phyloP scores from a whole-genome alignment of 2,329 filamentous ascomycete species.

The Trichoderma aggressivum region DNA sequence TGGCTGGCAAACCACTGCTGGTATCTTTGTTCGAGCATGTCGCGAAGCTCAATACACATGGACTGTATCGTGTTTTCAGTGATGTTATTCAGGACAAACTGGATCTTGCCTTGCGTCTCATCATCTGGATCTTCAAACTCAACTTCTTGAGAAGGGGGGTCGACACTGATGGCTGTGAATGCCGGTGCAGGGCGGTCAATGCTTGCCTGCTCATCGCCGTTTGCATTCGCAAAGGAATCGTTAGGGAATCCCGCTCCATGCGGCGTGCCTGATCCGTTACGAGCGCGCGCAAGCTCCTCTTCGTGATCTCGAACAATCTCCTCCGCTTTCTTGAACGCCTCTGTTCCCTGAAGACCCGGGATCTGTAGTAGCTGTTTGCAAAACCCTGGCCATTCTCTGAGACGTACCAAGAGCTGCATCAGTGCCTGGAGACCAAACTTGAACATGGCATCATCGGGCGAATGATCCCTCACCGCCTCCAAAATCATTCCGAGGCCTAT shows the following conservation, averaged over 20 bases:
- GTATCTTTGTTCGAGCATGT: conserved; percentile 73
- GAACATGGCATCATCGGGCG: conserved; percentile 86
- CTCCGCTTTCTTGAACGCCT: conserved; percentile 78
- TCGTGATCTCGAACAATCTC: conserved; percentile 70
- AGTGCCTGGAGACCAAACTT: conserved; percentile 96
- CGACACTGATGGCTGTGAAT: conserved; percentile 76
- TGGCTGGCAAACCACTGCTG: conserved; percentile 97
- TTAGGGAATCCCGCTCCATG: conserved; percentile 37
- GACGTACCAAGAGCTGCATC: conserved; percentile 77
- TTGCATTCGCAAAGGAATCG: conserved; percentile 66
- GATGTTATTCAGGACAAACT: conserved; percentile 95
- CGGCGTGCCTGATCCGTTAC: conserved; percentile 47
- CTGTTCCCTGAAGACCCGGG: conserved; percentile 75
- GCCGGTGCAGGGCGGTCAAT: conserved; percentile 63
- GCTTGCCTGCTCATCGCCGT: conserved; percentile 57
- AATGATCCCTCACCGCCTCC: conserved; percentile 87
- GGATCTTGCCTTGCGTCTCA: conserved; percentile 85
- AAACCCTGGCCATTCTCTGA: conserved; percentile 93
- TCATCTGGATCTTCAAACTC: conserved; percentile 79
- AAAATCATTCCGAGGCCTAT: conserved; percentile 96
- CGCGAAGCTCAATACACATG: conserved; percentile 78
- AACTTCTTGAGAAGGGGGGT: conserved; percentile 60
- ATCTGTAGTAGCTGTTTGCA: conserved; percentile 83
- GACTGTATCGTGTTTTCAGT: conserved; percentile 82
- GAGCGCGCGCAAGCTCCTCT: conserved; percentile 55